A percentile compares a stretch with the other conserved stretches of the same genome.
Conservation (phyloP, 1,139 yeast species). For the Debaryomyces udenii region DNA sequence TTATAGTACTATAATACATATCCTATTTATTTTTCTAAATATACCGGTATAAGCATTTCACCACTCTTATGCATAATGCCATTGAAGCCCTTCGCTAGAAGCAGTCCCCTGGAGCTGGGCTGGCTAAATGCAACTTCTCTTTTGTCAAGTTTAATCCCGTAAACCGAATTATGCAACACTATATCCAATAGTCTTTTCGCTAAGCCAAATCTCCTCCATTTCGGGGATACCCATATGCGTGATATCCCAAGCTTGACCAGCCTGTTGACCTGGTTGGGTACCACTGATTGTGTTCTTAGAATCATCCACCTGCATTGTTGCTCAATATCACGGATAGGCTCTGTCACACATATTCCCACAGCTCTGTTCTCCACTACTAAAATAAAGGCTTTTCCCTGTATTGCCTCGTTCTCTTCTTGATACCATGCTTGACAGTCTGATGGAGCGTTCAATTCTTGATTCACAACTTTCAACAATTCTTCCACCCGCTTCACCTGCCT, state of each 20-base stretch:
- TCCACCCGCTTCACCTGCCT: constrained; percentile 28
- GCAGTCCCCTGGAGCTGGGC: constrained; percentile 65
- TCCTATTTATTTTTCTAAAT: constrained; percentile 30
- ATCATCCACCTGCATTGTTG: constrained; percentile 53
- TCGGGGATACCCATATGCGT: constrained; percentile 63
- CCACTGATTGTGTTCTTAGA: constrained; percentile 32
- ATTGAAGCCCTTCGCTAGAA: constrained; percentile 54
- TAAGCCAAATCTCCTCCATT: constrained; percentile 55
- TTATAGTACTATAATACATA: background rate
- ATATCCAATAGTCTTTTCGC: constrained; percentile 46
- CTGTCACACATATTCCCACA: constrained; percentile 57
- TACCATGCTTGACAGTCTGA: constrained; percentile 54
- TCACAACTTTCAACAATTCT: constrained; percentile 50
- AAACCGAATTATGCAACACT: constrained; percentile 46
- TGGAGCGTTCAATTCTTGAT: constrained; percentile 62
- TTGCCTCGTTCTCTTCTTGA: constrained; percentile 16
- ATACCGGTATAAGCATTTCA: constrained; percentile 53
- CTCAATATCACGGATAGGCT: constrained; percentile 26
- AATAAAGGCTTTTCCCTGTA: constrained; percentile 51
- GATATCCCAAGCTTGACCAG: constrained; percentile 56
- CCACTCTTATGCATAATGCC: constrained; percentile 56
- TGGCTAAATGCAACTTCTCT: constrained; percentile 67
- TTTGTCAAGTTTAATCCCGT: constrained; percentile 50
- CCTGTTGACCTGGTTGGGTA: constrained; percentile 36
- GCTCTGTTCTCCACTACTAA: constrained; percentile 43